phyloP scores from a whole-genome alignment of 257 asterid genomes.

The Nicotiana paniculata region DNA sequence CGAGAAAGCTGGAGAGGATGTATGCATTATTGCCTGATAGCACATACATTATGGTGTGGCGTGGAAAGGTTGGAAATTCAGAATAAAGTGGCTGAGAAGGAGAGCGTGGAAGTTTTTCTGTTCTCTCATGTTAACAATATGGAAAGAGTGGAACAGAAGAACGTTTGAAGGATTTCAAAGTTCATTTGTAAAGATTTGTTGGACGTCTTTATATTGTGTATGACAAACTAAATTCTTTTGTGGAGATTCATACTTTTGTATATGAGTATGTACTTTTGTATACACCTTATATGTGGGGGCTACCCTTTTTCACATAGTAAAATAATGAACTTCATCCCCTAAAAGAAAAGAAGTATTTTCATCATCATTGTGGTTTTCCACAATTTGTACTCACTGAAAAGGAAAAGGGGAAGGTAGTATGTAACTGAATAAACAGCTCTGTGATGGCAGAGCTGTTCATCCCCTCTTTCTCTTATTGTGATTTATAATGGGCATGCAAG shows the following conservation, averaged over 20 bases:
- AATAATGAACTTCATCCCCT: background rate
- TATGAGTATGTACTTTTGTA: background rate
- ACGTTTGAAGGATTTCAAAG: background rate
- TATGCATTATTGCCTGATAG: background rate
- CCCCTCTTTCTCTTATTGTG: background rate
- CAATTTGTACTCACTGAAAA: background rate
- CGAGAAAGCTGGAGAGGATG: background rate
- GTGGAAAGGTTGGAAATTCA: background rate
- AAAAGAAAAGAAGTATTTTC: background rate
- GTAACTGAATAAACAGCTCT: background rate
- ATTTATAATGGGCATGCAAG: background rate
- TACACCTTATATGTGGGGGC: background rate
- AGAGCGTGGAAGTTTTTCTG: background rate
- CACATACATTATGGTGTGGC: background rate
- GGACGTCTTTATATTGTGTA: background rate
- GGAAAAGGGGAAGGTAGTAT: background rate
- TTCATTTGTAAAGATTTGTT: background rate
- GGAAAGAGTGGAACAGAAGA: background rate
- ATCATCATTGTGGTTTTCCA: background rate
- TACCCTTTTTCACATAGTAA: background rate
- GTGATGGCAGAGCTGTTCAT: background rate
- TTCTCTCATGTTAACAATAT: background rate
- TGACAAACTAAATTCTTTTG: background rate
- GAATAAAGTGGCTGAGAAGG: background rate
- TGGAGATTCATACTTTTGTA: background rate